Conservation (phyloP, 2,329 filamentous ascomycete genomes). For the Trichoderma gracile region DNA sequence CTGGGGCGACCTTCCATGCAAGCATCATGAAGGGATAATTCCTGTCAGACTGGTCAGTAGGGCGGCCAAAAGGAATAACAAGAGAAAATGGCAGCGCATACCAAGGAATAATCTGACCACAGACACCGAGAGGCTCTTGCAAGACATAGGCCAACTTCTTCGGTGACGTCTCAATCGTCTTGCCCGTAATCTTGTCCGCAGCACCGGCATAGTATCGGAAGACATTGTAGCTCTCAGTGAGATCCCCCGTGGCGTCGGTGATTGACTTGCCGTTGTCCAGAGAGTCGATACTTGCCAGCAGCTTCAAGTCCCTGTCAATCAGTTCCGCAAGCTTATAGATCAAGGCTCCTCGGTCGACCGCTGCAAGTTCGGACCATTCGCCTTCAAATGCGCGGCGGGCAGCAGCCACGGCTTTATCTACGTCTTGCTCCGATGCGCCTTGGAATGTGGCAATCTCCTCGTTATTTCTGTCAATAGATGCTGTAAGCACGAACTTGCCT, state of each 20-base stretch:
- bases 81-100: neutral
- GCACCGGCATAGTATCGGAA: constrained; percentile 72
- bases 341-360: constrained; percentile 65
- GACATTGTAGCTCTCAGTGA: constrained; percentile 62
- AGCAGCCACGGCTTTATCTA: constrained; percentile 71
- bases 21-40: constrained; percentile 77
- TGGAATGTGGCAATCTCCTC: constrained; percentile 8
- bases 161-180: constrained; percentile 71
- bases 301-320: constrained; percentile 68
- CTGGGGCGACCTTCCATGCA: constrained; percentile 74
- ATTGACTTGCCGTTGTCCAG: constrained; percentile 79
- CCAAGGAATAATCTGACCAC: constrained; percentile 78
- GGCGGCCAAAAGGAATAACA: neutral
- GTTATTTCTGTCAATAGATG: neutral
- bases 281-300: constrained; percentile 73
- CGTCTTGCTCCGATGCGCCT: constrained; percentile 46
- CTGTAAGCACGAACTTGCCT: neutral
- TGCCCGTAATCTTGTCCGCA: constrained; percentile 81
- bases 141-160: constrained; percentile 76
- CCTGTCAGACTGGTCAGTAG: constrained; percentile 33
- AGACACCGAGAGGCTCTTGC: constrained; percentile 63
- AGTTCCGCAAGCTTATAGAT: constrained; percentile 73
- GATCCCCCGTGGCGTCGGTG: constrained; percentile 65
- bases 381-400: constrained; percentile 78
- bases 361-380: constrained; percentile 63